Evolutionary conservation across 768 basidiomycete species (phyloP).

Genomic region (Xanthoconium stramineum): DNA sequence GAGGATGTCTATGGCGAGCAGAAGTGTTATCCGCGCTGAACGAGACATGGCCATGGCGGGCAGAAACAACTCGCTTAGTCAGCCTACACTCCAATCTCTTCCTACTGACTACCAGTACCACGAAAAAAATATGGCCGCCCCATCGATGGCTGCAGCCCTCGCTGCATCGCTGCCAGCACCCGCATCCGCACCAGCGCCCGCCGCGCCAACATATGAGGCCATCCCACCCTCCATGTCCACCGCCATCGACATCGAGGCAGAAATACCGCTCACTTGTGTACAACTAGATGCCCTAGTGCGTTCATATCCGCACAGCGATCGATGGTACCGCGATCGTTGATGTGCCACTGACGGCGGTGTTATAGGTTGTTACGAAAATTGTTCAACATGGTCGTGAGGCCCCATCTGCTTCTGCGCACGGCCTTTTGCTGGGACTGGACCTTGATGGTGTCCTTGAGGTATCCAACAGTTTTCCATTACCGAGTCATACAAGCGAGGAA

Average conservation of each 20-base stretch:
- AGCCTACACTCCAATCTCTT: not conserved
- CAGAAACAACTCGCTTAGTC: slow-evolving; percentile 20
- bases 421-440: slow-evolving; percentile 87
- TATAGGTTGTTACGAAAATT: slow-evolving; percentile 88
- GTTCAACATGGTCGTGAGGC: slow-evolving; percentile 88
- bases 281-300: slow-evolving; percentile 84
- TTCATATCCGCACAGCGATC: slow-evolving; percentile 11
- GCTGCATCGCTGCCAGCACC: slow-evolving; percentile 76
- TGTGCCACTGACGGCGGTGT: slow-evolving; percentile 17
- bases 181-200: slow-evolving; percentile 55
- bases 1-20: slow-evolving; percentile 78
- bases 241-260: slow-evolving; percentile 89
- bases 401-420: slow-evolving; percentile 69
- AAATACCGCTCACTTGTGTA: slow-evolving; percentile 74
- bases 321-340: not conserved
- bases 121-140: slow-evolving; percentile 45
- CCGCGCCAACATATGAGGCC: slow-evolving; percentile 72
- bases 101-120: not conserved
- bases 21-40: slow-evolving; percentile 66
- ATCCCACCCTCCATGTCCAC: slow-evolving; percentile 93
- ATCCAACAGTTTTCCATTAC: slow-evolving; percentile 86
- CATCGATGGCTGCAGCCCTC: slow-evolving; percentile 90
- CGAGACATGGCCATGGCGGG: slow-evolving; percentile 49
- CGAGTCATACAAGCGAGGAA: slow-evolving; percentile 68
- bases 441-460: slow-evolving; percentile 88